A percentile compares a stretch with the other conserved stretches of the same genome.
Evolutionary conservation across 352 stramenopile genomes (phyloP).

Genomic region (Bremia lactucae): DNA sequence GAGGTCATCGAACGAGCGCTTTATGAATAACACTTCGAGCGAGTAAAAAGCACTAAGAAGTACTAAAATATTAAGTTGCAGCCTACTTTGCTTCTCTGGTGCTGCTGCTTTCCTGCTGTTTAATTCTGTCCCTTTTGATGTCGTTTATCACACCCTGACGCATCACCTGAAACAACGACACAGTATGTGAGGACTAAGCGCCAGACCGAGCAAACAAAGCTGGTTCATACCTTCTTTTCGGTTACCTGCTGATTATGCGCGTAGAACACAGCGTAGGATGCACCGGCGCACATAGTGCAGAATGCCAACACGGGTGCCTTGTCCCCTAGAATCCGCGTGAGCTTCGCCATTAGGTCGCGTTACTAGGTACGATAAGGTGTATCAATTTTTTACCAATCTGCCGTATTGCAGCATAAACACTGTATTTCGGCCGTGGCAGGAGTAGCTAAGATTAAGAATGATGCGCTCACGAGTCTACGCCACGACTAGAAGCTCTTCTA

Average conservation of each 20-base stretch:
- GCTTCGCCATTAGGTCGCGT: slow-evolving; percentile 5
- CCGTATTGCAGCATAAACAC: slow-evolving; percentile 20
- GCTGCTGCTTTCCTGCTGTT: slow-evolving; percentile 35
- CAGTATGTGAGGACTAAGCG: not conserved
- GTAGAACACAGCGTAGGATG: slow-evolving; percentile 59
- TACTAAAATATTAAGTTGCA: no score
- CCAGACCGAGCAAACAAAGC: not conserved
- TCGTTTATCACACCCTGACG: slow-evolving; percentile 69
- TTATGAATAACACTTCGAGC: no score
- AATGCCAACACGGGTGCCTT: slow-evolving; percentile 47
- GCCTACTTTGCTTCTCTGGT: no score
- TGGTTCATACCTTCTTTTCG: slow-evolving; percentile 51
- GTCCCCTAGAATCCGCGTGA: slow-evolving; percentile 21
- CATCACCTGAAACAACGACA: slow-evolving; percentile 34
- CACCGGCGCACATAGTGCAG: slow-evolving; percentile 24
- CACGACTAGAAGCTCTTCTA: slow-evolving; percentile 59
- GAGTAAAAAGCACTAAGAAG: no score
- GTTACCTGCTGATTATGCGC: slow-evolving; percentile 65
- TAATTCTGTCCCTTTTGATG: slow-evolving; percentile 62
- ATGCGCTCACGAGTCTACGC: slow-evolving; percentile 55
- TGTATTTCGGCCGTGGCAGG: slow-evolving; percentile 81
- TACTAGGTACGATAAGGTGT: slow-evolving; percentile 4
- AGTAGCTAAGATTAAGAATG: slow-evolving; percentile 82
- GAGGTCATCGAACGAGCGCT: slow-evolving; percentile 10
- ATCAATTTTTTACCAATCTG: slow-evolving; percentile 22